phyloP scores from a whole-genome alignment of 768 basidiomycete genomes.

The Tulasnella calospora region DNA sequence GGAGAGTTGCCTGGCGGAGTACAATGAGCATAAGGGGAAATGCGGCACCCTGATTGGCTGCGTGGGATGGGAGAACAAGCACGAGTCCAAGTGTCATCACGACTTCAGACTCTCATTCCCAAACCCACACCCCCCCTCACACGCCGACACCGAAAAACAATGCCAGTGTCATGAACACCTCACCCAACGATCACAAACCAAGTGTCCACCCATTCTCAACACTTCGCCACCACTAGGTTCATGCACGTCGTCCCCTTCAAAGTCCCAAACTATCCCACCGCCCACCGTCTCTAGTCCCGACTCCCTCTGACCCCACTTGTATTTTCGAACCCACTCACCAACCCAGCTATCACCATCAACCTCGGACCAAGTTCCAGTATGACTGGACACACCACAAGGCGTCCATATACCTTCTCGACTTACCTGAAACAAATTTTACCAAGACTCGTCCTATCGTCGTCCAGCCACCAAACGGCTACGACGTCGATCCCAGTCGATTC shows the following conservation, averaged over 20 bases:
- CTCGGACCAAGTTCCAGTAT: not conserved
- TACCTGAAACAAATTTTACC: constrained; percentile 1
- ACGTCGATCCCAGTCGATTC: not conserved
- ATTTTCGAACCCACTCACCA: not conserved
- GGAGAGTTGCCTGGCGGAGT: not conserved
- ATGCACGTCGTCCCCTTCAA: not conserved
- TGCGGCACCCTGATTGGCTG: not conserved
- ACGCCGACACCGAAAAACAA: constrained; percentile 1
- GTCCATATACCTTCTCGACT: not conserved
- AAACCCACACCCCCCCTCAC: not conserved
- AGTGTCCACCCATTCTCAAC: constrained; percentile 1
- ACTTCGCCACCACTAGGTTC: not conserved
- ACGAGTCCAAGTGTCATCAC: constrained; percentile 11
- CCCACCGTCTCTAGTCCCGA: not conserved
- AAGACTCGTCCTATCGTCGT: not conserved
- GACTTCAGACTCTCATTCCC: constrained; percentile 9
- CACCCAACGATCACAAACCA: not conserved
- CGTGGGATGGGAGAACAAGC: not conserved
- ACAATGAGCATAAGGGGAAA: not conserved
- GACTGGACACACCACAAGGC: not conserved
- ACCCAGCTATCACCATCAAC: not conserved
- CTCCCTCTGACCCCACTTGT: not conserved
- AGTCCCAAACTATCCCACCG: not conserved
- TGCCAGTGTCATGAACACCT: constrained; percentile 4
- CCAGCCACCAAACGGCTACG: not conserved